phyloP scores from a whole-genome alignment of 805 yeast genomes.

The Yarrowia sp. region DNA sequence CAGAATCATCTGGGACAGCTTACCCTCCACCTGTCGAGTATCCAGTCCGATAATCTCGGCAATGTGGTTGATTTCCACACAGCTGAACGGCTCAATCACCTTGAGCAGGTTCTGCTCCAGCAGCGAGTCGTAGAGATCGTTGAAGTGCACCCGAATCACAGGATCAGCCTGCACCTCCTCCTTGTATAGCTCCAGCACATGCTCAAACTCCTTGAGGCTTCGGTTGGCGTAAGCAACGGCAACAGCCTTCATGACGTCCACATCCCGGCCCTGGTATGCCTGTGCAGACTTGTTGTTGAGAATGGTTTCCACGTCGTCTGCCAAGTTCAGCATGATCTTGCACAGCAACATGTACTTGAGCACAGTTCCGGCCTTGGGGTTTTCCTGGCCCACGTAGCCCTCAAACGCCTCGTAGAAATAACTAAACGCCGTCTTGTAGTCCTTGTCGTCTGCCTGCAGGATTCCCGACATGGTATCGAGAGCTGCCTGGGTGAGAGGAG shows the following conservation, averaged over 20 bases:
- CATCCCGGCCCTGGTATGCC: slow-evolving; percentile 76
- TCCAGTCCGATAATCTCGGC: slow-evolving; percentile 87
- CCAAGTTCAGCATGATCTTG: slow-evolving; percentile 85
- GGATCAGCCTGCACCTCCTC: slow-evolving; percentile 79
- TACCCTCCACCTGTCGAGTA: slow-evolving; percentile 85
- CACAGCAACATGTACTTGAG: slow-evolving; percentile 90
- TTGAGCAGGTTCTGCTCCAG: slow-evolving; percentile 90
- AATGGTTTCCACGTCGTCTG: slow-evolving; percentile 80
- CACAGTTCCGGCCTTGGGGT: slow-evolving; percentile 59
- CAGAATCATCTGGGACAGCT: slow-evolving; percentile 91
- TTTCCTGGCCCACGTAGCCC: slow-evolving; percentile 66
- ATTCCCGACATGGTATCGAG: slow-evolving; percentile 94
- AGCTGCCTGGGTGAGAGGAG: slow-evolving; percentile 91
- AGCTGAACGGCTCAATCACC: slow-evolving; percentile 92
- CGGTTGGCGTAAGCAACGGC: slow-evolving; percentile 87
- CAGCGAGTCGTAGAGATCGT: slow-evolving; percentile 87
- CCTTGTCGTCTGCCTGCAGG: slow-evolving; percentile 94
- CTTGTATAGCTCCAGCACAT: slow-evolving; percentile 64
- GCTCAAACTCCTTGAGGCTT: slow-evolving; percentile 86
- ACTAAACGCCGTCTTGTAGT: slow-evolving; percentile 92
- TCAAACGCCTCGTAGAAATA: slow-evolving; percentile 95
- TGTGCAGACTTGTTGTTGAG: slow-evolving; percentile 69
- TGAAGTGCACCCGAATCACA: slow-evolving; percentile 86
- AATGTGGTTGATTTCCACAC: slow-evolving; percentile 89
- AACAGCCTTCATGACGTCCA: slow-evolving; percentile 94